Evolutionary conservation across 768 basidiomycete genomes (phyloP), one percentile per base, ranked within the genome.

Genomic region (Leccinum disarticulatum): DNA sequence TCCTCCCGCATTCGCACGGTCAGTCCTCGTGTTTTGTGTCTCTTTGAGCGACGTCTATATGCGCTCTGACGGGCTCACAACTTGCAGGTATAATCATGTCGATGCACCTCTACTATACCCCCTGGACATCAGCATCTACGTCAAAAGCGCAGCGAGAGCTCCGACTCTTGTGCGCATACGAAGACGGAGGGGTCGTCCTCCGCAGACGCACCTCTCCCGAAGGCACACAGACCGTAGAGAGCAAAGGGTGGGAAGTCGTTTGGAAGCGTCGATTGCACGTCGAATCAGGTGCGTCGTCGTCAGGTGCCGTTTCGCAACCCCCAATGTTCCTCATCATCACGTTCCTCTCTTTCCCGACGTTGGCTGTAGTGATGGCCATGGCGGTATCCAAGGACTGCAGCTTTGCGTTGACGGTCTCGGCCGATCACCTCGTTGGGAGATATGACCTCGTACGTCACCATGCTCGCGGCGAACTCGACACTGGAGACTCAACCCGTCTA

Each of bases 31-130:
- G 15, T 38, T 38, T 38, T 3, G 15, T 38, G 15, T 17, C n/a
- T n/a, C n/a, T n/a, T n/a, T n/a, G n/a, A n/a, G n/a, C n/a, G 0
- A 86, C 93, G n/a, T n/a, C 88, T 7, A 75, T 7, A 75, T 72
- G 22, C 80, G 82, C 61, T 78, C 81, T 49, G 68, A 73, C 27
- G 93, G 88, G 4, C 70, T 94, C 58, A 87, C 14, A 35, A 38
- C 15, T 28, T 25, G 27, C 47, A 91, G 94, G 94, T 1, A 88
- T 95, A 53, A 86, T 97, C 66, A 99, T 98, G 96, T 85, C 90
- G 0, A 70, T 95, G 61, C 87, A 92, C 66, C 76, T 97, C 1
- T 86, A 83, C 55, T 72, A 75, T 43, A 64, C 70, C 50, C 55
- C 70, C 1, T 54, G 59, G 56, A 62, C 64, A 30, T 61, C 74